Percentiles rank a stretch among this genome's conserved stretches.
phyloP scores from a whole-genome alignment of 768 basidiomycete genomes.

The Termitomyces sp. region DNA sequence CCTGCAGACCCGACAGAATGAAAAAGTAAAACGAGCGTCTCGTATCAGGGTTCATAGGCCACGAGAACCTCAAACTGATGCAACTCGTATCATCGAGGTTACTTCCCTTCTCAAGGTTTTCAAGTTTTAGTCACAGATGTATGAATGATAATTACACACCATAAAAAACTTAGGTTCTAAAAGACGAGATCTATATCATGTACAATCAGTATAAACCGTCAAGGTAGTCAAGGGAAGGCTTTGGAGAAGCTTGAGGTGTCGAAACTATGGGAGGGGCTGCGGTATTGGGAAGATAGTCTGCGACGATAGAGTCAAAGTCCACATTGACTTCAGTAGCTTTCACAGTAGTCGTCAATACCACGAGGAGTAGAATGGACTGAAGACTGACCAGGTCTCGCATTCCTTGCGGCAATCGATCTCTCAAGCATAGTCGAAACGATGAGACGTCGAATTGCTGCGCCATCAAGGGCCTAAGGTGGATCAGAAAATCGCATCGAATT shows the following conservation, averaged over 20 bases:
- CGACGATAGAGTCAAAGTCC: conserved; percentile 70
- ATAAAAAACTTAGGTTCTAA: background rate
- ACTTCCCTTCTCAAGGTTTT: background rate
- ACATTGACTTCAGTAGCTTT: conserved; percentile 35
- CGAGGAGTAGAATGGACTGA: background rate
- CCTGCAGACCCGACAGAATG: too few species aligned
- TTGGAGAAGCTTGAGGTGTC: conserved; percentile 10
- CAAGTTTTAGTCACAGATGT: background rate
- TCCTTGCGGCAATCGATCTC: conserved; percentile 45
- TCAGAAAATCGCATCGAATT: background rate
- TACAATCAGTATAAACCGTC: conserved; percentile 35
- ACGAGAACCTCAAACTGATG: background rate
- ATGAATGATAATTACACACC: background rate
- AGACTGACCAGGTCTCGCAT: conserved; percentile 34
- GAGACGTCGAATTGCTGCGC: conserved; percentile 54
- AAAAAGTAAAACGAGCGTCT: background rate
- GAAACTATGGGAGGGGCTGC: conserved; percentile 16
- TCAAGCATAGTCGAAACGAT: conserved; percentile 60
- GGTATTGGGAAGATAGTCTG: conserved; percentile 56
- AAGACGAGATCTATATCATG: background rate
- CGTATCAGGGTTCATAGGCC: background rate
- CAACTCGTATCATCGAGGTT: background rate
- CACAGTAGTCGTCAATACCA: conserved; percentile 6
- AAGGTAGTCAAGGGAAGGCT: conserved; percentile 30
- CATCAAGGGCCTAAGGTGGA: conserved; percentile 47